phyloP scores from a whole-genome alignment of 805 yeast genomes.

The Zygotorulaspora chibaensis region DNA sequence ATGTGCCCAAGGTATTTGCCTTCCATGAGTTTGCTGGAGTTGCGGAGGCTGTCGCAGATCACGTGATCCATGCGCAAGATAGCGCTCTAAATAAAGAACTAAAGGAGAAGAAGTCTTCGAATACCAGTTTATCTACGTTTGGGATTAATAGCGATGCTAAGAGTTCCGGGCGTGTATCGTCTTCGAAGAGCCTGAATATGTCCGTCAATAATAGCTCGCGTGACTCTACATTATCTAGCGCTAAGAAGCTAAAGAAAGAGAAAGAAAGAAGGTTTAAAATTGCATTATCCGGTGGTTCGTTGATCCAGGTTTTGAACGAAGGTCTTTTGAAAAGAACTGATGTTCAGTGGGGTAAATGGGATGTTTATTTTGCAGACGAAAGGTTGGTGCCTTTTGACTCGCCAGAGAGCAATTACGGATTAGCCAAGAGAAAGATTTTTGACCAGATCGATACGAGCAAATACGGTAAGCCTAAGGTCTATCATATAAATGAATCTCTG shows the following conservation, averaged over 20 bases:
- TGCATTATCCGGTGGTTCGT: slow-evolving; percentile 90
- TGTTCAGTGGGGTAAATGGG: slow-evolving; percentile 92
- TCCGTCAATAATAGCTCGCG: slow-evolving; percentile 3
- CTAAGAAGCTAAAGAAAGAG: slow-evolving; percentile 45
- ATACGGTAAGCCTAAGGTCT: slow-evolving; percentile 60
- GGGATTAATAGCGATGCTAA: slow-evolving; percentile 6
- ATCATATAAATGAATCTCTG: slow-evolving; percentile 73
- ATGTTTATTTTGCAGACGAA: slow-evolving; percentile 93
- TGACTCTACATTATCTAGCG: slow-evolving; percentile 9
- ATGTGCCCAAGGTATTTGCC: slow-evolving; percentile 89
- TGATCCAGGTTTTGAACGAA: slow-evolving; percentile 78
- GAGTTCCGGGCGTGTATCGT: slow-evolving; percentile 20
- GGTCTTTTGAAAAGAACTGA: slow-evolving; percentile 75
- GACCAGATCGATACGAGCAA: slow-evolving; percentile 44
- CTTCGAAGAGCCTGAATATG: slow-evolving; percentile 18
- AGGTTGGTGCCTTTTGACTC: slow-evolving; percentile 84
- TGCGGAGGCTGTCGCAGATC: slow-evolving; percentile 96
- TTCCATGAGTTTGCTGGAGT: slow-evolving; percentile 87
- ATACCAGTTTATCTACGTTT: slow-evolving; percentile 13
- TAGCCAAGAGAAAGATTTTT: slow-evolving; percentile 74
- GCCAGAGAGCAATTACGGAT: slow-evolving; percentile 85
- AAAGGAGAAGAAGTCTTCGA: slow-evolving; percentile 23
- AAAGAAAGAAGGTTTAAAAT: slow-evolving; percentile 75
- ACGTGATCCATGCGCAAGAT: slow-evolving; percentile 85
- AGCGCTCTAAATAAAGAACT: slow-evolving; percentile 32